A percentile compares a stretch with the other conserved stretches of the same genome.
These are phyloP conservation scores for Nothophoma quercina DNA, from an alignment of 2,329 filamentous ascomycete genomes.

Conservation along the genomic window DNA sequence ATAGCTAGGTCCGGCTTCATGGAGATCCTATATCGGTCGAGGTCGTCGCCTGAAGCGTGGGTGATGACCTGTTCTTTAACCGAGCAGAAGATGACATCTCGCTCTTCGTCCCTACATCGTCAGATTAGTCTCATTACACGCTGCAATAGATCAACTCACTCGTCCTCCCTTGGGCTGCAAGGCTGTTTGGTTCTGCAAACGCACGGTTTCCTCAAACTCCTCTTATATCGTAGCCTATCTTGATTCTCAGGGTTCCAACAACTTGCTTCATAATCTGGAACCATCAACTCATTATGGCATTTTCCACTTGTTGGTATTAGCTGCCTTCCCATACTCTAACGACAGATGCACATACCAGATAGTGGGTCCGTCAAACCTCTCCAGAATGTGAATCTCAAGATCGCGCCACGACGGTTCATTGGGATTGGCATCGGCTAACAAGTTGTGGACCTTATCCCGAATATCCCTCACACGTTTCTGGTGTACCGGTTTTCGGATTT, in stretches of 20 bases:
- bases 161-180: neutral
- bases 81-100: neutral
- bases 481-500: neutral
- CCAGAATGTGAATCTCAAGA: neutral
- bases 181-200: neutral
- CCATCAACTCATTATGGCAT: too few species aligned
- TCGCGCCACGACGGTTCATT: neutral
- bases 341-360: neutral
- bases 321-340: too few species aligned
- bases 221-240: too few species aligned
- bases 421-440: neutral
- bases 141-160: neutral
- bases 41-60: neutral
- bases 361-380: neutral
- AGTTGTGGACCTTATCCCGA: neutral
- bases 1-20: neutral
- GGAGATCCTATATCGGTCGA: neutral
- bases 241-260: too few species aligned
- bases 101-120: neutral
- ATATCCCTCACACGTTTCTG: neutral
- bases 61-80: neutral
- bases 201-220: too few species aligned
- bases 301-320: too few species aligned
- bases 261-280: too few species aligned
- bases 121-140: neutral